Evolutionary conservation across 495 filamentous ascomycete genomes (phyloP).

Genomic region (Xylona heveae): DNA sequence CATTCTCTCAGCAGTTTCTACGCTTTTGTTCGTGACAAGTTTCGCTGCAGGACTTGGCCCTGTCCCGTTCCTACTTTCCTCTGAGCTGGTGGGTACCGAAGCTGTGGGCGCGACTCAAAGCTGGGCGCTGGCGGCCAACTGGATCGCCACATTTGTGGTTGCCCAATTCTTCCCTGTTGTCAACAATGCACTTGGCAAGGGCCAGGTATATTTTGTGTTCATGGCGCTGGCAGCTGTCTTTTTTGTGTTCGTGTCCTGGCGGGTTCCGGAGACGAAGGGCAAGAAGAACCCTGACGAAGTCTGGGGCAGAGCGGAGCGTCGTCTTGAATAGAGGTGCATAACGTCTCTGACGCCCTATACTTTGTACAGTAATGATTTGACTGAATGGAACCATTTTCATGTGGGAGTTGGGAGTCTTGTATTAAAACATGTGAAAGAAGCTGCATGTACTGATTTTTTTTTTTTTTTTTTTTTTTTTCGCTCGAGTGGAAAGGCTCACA

Average conservation of each 20-base stretch:
- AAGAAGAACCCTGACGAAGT: constrained; percentile 69
- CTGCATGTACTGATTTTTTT: no score
- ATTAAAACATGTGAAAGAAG: no score
- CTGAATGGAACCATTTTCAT: no score
- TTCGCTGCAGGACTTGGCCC: constrained; percentile 88
- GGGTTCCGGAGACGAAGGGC: constrained; percentile 69
- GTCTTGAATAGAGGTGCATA: no score
- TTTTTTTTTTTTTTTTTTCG: no score
- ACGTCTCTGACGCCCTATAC: no score
- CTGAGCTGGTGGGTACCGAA: constrained; percentile 69
- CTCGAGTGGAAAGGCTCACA: no score
- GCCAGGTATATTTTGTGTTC: constrained; percentile 78
- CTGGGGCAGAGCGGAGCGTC: constrained; percentile 51
- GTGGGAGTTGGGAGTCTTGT: no score
- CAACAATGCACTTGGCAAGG: constrained; percentile 50
- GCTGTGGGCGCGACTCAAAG: constrained; percentile 79
- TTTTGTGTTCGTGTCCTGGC: constrained; percentile 40
- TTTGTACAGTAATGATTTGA: no score
- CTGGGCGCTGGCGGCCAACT: constrained; percentile 69
- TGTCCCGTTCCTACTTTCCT: constrained; percentile 81
- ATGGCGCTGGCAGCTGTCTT: constrained; percentile 45
- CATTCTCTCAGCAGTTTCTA: constrained; percentile 55
- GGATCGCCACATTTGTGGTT: constrained; percentile 76
- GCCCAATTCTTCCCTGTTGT: constrained; percentile 84
- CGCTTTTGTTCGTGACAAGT: constrained; percentile 64